These are phyloP conservation scores for Talaromyces sp. DNA, from an alignment of 2,329 filamentous ascomycete genomes.

Conservation along the genomic window DNA sequence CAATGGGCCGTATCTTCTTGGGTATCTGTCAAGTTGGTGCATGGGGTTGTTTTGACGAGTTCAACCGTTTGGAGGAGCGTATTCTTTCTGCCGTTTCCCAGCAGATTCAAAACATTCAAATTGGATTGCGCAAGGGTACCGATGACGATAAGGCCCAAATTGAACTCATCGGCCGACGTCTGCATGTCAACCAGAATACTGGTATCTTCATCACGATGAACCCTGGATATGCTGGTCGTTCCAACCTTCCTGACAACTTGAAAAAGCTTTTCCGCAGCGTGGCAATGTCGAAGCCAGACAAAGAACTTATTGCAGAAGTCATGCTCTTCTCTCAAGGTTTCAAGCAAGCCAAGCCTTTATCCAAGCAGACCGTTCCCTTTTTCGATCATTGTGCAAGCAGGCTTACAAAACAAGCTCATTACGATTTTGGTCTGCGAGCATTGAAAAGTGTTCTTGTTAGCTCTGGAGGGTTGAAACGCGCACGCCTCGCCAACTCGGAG, in stretches of 20 bases:
- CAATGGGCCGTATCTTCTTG: conserved; percentile 98
- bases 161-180: conserved; percentile 85
- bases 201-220: conserved; percentile 99
- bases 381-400: conserved; percentile 82
- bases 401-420: conserved; percentile 95
- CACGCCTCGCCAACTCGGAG: conserved; percentile 61
- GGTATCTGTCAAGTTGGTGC: conserved; percentile 98
- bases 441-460: conserved; percentile 98
- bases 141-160: conserved; percentile 85
- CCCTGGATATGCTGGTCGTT: conserved; percentile 95
- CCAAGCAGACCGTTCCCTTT: conserved; percentile 95
- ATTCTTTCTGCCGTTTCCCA: conserved; percentile 98
- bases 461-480: conserved; percentile 91
- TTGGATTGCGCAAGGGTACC: conserved; percentile 80
- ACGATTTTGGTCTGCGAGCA: conserved; percentile 96
- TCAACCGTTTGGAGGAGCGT: conserved; percentile 96
- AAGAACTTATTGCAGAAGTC: conserved; percentile 98
- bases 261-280: conserved; percentile 99
- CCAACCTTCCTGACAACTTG: conserved; percentile 95
- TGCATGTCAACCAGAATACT: conserved; percentile 86
- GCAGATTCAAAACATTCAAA: conserved; percentile 98
- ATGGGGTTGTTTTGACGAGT: conserved; percentile 99
- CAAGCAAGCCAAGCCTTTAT: conserved; percentile 88
- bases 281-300: conserved; percentile 99
- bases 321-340: conserved; percentile 99